Evolutionary conservation across 140 eudicot genomes (phyloP), one percentile per base, ranked within the genome.

Genomic region (Bidens hawaiensis): DNA sequence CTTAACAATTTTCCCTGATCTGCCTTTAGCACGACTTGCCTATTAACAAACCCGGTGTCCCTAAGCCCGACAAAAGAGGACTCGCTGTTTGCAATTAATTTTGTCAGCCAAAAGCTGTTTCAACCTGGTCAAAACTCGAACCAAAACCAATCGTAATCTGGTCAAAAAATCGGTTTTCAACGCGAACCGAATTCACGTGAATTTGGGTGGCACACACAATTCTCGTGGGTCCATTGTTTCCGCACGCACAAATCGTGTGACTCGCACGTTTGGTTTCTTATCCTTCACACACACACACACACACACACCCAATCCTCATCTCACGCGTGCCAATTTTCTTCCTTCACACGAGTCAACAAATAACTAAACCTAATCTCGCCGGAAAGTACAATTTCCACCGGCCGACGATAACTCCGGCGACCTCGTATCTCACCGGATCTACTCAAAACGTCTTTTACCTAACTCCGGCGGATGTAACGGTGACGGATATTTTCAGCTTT

Each of bases 311-410:
- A 61, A 70, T 69, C 81, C 49, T 76, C 19, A 47, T 28, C 47
- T 69, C 75, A 56, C 65, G 75, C 95, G 91, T 87, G 88, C 78
- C 85, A 83, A 78, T 40, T 51, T 18, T 55, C 64, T 75, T 83
- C 24, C 57, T 67, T 75, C 85, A 76, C 97, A 83, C 97, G 86
- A 80, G n/a, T n/a, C n/a, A n/a, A 94, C 76, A 65, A 55, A 50
- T n/a, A n/a, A n/a, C n/a, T 60, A 49, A 80, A 78, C 85, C 77
- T 60, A 68, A 61, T 76, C 78, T 75, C 76, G 71, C 87, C 83
- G 82, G 79, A 78, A 78, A 64, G 64, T 63, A n/a, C n/a, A n/a
- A 21, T 23, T 17, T 62, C 31, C 42, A 77, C 86, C 97, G 95
- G 65, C 46, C 31, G 38, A 27, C 41, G 15, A 28, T 72, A 58